Evolutionary conservation across 2,329 filamentous ascomycete genomes (phyloP), one percentile per base, ranked within the genome.

Genomic region (Ophiognomonia clavigignenti-juglandacearum): DNA sequence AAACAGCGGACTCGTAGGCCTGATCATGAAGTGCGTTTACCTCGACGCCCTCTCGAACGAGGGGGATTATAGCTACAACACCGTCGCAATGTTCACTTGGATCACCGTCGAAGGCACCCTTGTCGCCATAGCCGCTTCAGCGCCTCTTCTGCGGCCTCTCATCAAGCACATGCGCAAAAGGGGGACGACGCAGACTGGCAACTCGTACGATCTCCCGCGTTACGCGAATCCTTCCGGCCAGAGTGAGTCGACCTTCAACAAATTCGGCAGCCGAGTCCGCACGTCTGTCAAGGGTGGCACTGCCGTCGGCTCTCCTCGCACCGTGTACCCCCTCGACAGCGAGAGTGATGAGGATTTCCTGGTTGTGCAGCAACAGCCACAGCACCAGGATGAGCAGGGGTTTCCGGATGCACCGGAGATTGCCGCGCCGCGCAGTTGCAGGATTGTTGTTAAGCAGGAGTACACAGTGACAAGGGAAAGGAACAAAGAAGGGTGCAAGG

Each of bases 51-150:
- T 47, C 18, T 47, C 45, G n/a, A 14, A 47, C 22, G 31, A 35
- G 36, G 45, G 45, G 6, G 45, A 47, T 19, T 42, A 42, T 24
- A 47, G 45, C 38, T 47, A 47, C 39, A 38, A 42, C 32, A 47
- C 45, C 7, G 45, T 47, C 24, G 38, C 45, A 4, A 47, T 47
- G 45, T 47, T 47, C 19, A 47, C 45, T n/a, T 47, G 45, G 45
- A 47, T 47, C 23, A 29, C 36, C 31, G 45, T 47, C 31, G 45
- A 47, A 34, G 45, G 45, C 2, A 42, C 38, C 10, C 45, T 47
- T 8, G 45, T 47, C 9, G 45, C 39, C 10, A 47, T 47, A 6
- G 45, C 45, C 13, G 39, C 45, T 14, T 47, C 45, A 13, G 19
- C 36, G 7, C 45, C 45, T 4, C 18, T 47, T n/a, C 39, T 47